These are phyloP conservation scores for Porpolomopsis calyptriformis DNA, from an alignment of 768 basidiomycete genomes.

Conservation along the genomic window DNA sequence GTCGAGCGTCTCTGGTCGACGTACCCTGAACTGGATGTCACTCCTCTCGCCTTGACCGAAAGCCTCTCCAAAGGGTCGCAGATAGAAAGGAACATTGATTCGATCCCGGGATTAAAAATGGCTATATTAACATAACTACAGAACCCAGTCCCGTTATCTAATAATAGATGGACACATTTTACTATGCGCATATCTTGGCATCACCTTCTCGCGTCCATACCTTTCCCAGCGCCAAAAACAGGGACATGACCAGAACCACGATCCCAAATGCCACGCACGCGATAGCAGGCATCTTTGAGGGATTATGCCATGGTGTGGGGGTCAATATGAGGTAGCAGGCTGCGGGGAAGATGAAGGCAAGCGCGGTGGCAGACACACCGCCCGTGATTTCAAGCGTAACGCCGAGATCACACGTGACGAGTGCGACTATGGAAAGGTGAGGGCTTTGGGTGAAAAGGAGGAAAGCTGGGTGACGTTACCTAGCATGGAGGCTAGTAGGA, in stretches of 20 bases:
- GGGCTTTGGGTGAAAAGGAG: not conserved
- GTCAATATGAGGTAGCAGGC: conserved; percentile 75
- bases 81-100: conserved; percentile 48
- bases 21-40: conserved; percentile 53
- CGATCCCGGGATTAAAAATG: conserved; percentile 43
- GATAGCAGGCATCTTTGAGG: conserved; percentile 65
- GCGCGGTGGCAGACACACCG: conserved; percentile 85
- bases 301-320: conserved; percentile 53
- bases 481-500: conserved; percentile 73
- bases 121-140: conserved; percentile 19
- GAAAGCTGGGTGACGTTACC: conserved; percentile 32
- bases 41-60: conserved; percentile 62
- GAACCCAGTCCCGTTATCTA: conserved; percentile 2
- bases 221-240: conserved; percentile 67
- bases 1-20: conserved; percentile 61
- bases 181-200: conserved; percentile 57
- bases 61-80: conserved; percentile 57
- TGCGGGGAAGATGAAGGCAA: conserved; percentile 89
- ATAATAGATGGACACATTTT: too few relatives aligned
- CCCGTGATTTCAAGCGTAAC: conserved; percentile 97
- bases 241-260: conserved; percentile 66
- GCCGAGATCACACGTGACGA: conserved; percentile 94
- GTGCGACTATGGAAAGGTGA: conserved; percentile 46
- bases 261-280: conserved; percentile 64
- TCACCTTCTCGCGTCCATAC: conserved; percentile 65